Percentiles rank a stretch among this genome's conserved stretches.
Conservation (phyloP, 208 protist genomes). For the Trypanosoma congolense region DNA sequence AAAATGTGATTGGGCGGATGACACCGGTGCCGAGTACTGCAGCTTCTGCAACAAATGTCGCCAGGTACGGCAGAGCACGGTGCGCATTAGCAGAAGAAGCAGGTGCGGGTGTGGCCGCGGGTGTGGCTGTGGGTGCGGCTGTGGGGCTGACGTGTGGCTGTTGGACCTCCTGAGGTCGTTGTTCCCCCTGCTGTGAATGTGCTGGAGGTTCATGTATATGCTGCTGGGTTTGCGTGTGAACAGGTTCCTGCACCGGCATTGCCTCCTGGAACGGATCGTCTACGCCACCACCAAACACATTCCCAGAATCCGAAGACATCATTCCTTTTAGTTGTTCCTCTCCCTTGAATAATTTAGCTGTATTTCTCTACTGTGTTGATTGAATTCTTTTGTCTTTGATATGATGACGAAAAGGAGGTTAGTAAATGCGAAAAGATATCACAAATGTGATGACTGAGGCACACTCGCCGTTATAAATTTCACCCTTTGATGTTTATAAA, state of each 20-base stretch:
- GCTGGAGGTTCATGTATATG: not conserved
- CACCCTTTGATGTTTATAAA: too few species aligned
- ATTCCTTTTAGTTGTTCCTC: not conserved
- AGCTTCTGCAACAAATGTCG: conserved; percentile 40
- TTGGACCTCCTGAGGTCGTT: not conserved
- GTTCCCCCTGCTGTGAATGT: not conserved
- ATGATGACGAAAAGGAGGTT: conserved; percentile 1
- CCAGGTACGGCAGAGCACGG: conserved; percentile 17
- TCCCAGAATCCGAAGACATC: not conserved
- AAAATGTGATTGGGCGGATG: conserved; percentile 65
- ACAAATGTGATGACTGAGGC: not conserved
- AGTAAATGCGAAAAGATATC: not conserved
- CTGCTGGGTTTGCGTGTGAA: too few species aligned
- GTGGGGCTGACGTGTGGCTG: not conserved
- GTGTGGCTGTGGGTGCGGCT: not conserved
- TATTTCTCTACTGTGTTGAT: not conserved
- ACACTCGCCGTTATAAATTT: not conserved
- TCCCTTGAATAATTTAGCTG: not conserved
- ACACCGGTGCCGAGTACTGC: conserved; percentile 48
- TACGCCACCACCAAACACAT: not conserved
- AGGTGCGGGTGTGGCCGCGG: not conserved
- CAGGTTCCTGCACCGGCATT: not conserved
- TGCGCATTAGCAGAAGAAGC: not conserved
- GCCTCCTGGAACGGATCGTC: conserved; percentile 2
- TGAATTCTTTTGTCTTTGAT: not conserved